These are phyloP conservation scores for Pseudozyma tsukubaensis DNA, from an alignment of 1,284 basidiomycete species.

Conservation along the genomic window DNA sequence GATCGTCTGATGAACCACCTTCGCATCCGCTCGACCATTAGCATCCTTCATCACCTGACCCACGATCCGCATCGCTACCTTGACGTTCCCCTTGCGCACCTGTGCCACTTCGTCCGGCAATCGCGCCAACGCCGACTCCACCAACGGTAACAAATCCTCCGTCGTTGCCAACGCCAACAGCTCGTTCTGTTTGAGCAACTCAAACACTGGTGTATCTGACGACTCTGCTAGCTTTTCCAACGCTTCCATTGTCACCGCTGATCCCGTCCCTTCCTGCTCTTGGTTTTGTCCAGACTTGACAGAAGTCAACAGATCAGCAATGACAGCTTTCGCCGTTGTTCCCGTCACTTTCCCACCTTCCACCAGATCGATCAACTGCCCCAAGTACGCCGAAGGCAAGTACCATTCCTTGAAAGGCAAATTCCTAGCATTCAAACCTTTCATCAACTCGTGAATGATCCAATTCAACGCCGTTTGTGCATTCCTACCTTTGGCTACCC, in stretches of 20 bases:
- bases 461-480: constrained; percentile 80
- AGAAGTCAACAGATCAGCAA: constrained; percentile 54
- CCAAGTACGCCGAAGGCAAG: constrained; percentile 74
- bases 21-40: constrained; percentile 80
- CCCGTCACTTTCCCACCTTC: constrained; percentile 76
- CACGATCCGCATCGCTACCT: constrained; percentile 87
- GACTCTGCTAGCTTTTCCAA: constrained; percentile 7
- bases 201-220: constrained; percentile 28
- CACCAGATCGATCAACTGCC: constrained; percentile 82
- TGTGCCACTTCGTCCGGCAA: constrained; percentile 80
- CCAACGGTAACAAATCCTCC: constrained; percentile 70
- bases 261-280: not conserved
- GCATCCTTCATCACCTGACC: constrained; percentile 89
- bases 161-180: constrained; percentile 39
- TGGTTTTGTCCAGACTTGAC: constrained; percentile 1
- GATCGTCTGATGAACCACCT: constrained; percentile 41
- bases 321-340: constrained; percentile 65
- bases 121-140: constrained; percentile 75
- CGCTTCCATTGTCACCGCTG: constrained; percentile 13
- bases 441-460: constrained; percentile 70
- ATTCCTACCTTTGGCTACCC: constrained; percentile 44
- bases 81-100: constrained; percentile 79
- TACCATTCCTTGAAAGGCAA: constrained; percentile 48
- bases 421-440: constrained; percentile 48
- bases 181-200: constrained; percentile 27